These are phyloP conservation scores for Exidia glandulosa DNA, from an alignment of 768 basidiomycete genomes.

Conservation along the genomic window DNA sequence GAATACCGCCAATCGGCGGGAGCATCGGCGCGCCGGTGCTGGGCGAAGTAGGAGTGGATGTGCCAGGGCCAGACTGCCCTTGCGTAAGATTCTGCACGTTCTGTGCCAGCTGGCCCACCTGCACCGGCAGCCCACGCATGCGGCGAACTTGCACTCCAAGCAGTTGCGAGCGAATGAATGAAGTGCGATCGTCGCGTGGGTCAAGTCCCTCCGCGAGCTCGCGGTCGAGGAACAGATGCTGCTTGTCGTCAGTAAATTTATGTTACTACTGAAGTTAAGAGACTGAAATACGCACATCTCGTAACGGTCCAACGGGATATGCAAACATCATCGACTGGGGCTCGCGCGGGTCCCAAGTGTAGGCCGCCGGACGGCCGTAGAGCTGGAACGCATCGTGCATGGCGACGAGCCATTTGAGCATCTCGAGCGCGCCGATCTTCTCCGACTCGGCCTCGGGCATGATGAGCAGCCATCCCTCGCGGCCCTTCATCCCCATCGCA, in stretches of 20 bases:
- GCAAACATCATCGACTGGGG: conserved; percentile 81
- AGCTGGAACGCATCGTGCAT: conserved; percentile 80
- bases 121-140: conserved; percentile 33
- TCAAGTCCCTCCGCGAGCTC: conserved; percentile 71
- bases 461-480: conserved; percentile 79
- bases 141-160: conserved; percentile 51
- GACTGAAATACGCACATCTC: conserved; percentile 49
- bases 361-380: conserved; percentile 77
- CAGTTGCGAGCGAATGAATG: conserved; percentile 50
- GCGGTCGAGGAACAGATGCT: conserved; percentile 83
- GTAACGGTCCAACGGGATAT: conserved; percentile 77
- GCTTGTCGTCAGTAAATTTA: conserved; percentile 10
- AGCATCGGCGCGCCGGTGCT: conserved; percentile 1
- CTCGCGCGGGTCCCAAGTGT: conserved; percentile 86
- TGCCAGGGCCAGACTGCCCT: not conserved
- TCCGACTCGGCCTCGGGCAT: conserved; percentile 65
- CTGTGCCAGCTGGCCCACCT: conserved; percentile 2
- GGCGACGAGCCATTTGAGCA: conserved; percentile 83
- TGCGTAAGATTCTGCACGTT: no score
- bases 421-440: conserved; percentile 50
- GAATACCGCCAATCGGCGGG: not conserved
- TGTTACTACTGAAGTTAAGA: not conserved
- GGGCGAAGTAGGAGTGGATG: conserved; percentile 5
- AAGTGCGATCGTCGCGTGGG: conserved; percentile 67
- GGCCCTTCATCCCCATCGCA: conserved; percentile 48